These are phyloP conservation scores for Luffa acutangula DNA, from an alignment of 306 rosid species.

Conservation along the genomic window DNA sequence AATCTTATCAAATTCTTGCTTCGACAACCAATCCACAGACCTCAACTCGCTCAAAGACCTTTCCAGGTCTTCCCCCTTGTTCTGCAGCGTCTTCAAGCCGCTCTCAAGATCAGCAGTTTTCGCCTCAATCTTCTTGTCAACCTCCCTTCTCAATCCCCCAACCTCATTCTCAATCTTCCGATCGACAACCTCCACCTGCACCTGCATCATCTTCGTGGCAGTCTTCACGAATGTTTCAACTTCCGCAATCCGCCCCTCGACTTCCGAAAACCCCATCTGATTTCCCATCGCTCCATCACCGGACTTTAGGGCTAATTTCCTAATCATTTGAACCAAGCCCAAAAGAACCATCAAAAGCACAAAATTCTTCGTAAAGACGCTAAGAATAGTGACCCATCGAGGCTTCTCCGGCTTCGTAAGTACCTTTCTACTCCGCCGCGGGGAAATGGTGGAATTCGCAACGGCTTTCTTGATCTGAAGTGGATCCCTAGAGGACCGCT, in stretches of 20 bases:
- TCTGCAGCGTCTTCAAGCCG: slow-evolving; percentile 45
- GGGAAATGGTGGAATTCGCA: slow-evolving; percentile 24
- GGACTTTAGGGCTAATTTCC: slow-evolving; percentile 32
- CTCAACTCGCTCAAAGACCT: slow-evolving; percentile 45
- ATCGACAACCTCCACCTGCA: slow-evolving; percentile 73
- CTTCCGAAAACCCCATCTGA: slow-evolving; percentile 38
- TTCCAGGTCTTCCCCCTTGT: slow-evolving; percentile 42
- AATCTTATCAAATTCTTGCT: slow-evolving; percentile 62
- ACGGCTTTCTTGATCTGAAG: slow-evolving; percentile 26
- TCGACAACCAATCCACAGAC: slow-evolving; percentile 47
- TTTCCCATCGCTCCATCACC: slow-evolving; percentile 19
- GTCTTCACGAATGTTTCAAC: slow-evolving; percentile 53
- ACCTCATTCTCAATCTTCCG: slow-evolving; percentile 58
- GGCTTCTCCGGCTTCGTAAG: slow-evolving; percentile 32
- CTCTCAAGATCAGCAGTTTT: slow-evolving; percentile 30
- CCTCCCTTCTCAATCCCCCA: slow-evolving; percentile 51
- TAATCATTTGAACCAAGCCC: slow-evolving; percentile 52
- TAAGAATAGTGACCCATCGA: slow-evolving; percentile 52
- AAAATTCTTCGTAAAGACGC: slow-evolving; percentile 46
- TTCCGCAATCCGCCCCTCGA: slow-evolving; percentile 70
- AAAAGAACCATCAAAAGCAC: slow-evolving; percentile 33
- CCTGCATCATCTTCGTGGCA: slow-evolving; percentile 56
- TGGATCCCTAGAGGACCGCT: slow-evolving; percentile 37
- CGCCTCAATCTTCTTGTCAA: slow-evolving; percentile 39
- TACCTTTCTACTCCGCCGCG: slow-evolving; percentile 33